These are phyloP conservation scores for Globisporangium uncinulatum DNA, from an alignment of 352 stramenopile species.

Conservation along the genomic window DNA sequence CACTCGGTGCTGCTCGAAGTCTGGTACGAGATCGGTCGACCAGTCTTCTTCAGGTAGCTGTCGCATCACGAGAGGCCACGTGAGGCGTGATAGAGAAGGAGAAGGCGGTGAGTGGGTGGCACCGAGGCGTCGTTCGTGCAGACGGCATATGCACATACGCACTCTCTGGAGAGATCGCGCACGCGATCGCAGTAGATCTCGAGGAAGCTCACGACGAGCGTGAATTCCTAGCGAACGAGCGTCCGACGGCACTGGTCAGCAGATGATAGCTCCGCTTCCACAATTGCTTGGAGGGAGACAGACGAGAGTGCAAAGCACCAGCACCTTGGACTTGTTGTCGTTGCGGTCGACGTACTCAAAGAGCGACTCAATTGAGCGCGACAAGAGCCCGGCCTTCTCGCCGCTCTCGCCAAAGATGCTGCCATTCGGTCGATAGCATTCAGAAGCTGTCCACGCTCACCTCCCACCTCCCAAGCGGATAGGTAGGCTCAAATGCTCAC, in stretches of 20 bases:
- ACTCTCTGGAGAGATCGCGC: slow-evolving; percentile 88
- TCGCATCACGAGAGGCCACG: neutral
- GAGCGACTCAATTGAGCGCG: slow-evolving; percentile 86
- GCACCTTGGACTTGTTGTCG: slow-evolving; percentile 52
- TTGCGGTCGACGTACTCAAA: slow-evolving; percentile 79
- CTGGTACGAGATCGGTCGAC: slow-evolving; percentile 61
- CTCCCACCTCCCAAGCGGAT: too few relatives aligned
- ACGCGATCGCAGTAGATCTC: slow-evolving; percentile 94
- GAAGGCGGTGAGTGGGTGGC: neutral
- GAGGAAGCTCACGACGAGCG: slow-evolving; percentile 87
- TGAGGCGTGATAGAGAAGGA: neutral
- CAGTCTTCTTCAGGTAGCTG: slow-evolving; percentile 73
- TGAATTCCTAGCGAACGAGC: slow-evolving; percentile 47
- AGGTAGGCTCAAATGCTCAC: slow-evolving; percentile 22
- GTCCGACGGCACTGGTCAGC: neutral
- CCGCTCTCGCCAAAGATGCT: slow-evolving; percentile 88
- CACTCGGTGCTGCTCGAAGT: slow-evolving; percentile 76
- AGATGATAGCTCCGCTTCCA: too few relatives aligned
- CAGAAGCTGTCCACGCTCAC: too few relatives aligned
- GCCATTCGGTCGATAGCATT: neutral
- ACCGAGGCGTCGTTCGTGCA: too few relatives aligned
- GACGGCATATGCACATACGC: slow-evolving; percentile 12
- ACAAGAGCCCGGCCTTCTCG: slow-evolving; percentile 84
- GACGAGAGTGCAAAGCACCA: neutral
- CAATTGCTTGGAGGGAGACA: neutral